phyloP scores from a whole-genome alignment of 768 basidiomycete species.

The Pisolithus sp. region DNA sequence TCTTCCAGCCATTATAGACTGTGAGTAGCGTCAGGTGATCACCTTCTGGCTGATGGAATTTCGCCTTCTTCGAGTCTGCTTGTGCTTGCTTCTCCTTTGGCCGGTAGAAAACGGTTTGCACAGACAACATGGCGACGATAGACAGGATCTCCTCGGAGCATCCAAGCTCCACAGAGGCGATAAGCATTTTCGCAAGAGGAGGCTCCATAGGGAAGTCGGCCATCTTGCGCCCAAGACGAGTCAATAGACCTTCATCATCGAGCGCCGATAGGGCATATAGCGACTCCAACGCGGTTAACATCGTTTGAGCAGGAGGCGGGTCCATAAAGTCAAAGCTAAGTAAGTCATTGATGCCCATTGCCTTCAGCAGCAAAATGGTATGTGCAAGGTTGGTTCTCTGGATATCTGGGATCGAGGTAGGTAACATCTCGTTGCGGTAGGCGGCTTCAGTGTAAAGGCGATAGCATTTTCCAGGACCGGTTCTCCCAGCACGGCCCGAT shows the following conservation, averaged over 20 bases:
- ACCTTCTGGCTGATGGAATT: conserved; percentile 98
- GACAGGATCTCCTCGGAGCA: conserved; percentile 98
- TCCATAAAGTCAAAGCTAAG: conserved; percentile 99
- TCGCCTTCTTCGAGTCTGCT: conserved; percentile 98
- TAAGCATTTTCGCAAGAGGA: conserved; percentile 93
- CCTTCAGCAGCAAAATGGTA: conserved; percentile 93
- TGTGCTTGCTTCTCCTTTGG: conserved; percentile 99
- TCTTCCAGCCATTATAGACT: conserved; percentile 99
- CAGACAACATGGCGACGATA: conserved; percentile 95
- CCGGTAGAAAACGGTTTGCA: conserved; percentile 94
- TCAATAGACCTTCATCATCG: conserved; percentile 94
- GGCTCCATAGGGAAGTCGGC: conserved; percentile 99
- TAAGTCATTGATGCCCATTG: conserved; percentile 98
- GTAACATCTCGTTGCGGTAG: conserved; percentile 97
- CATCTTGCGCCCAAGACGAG: conserved; percentile 95
- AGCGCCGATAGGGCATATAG: conserved; percentile 93
- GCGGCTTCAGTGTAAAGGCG: conserved; percentile 97
- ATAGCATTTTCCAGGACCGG: conserved; percentile 97
- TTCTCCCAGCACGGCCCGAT: conserved; percentile 93
- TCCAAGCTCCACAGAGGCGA: conserved; percentile 93
- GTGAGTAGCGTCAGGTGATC: conserved; percentile 89
- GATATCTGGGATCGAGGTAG: conserved; percentile 96
- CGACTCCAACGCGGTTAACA: conserved; percentile 93
- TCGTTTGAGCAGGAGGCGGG: conserved; percentile 92
- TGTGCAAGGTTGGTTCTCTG: conserved; percentile 89